Evolutionary conservation across 805 yeast species (phyloP).

Genomic region (Yarrowia deformans): DNA sequence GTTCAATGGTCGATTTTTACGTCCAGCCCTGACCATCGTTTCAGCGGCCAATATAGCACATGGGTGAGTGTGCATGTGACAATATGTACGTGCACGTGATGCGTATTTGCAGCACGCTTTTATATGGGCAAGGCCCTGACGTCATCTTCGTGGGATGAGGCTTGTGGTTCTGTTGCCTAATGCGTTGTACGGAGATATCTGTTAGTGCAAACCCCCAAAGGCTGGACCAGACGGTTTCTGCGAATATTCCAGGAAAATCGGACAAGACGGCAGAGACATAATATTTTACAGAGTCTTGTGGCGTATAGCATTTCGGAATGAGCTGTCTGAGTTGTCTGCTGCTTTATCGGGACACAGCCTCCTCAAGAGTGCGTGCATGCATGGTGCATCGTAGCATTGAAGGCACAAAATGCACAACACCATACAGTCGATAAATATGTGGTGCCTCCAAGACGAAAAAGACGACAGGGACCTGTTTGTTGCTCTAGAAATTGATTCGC

Average conservation of each 20-base stretch:
- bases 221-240: too few relatives aligned
- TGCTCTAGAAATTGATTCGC: too few relatives aligned
- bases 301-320: too few relatives aligned
- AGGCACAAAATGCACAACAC: conserved; percentile 3
- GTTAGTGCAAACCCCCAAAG: too few relatives aligned
- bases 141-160: conserved; percentile 3
- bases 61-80: conserved; percentile 6
- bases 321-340: background rate
- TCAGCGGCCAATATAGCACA: conserved; percentile 1
- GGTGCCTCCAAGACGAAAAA: too few relatives aligned
- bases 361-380: background rate
- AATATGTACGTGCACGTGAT: conserved; percentile 13
- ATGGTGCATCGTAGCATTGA: background rate
- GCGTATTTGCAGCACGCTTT: conserved; percentile 1
- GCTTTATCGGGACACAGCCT: background rate
- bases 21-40: background rate
- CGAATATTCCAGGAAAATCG: too few relatives aligned
- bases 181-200: background rate
- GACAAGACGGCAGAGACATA: too few relatives aligned
- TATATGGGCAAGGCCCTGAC: background rate
- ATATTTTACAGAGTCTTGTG: too few relatives aligned
- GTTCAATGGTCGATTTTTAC: background rate
- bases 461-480: too few relatives aligned
- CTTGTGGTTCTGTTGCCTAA: conserved; percentile 1
- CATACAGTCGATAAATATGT: background rate